phyloP scores from a whole-genome alignment of 495 filamentous ascomycete species.

The Penicilliopsis zonata region DNA sequence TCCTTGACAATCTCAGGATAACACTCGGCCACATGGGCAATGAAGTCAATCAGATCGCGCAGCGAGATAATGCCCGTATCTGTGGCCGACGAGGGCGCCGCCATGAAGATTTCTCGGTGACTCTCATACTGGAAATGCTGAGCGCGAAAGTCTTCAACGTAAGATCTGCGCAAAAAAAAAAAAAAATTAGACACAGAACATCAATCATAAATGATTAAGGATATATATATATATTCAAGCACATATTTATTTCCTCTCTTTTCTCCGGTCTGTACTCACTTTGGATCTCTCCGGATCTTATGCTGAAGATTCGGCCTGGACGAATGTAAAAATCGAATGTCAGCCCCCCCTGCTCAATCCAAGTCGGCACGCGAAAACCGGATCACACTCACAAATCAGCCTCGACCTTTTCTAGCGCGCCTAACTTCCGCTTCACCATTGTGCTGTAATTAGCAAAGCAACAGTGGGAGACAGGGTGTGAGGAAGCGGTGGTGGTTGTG shows the following conservation, averaged over 20 bases:
- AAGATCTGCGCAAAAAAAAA: slow-evolving; percentile 41
- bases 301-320: slow-evolving; percentile 70
- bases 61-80: slow-evolving; percentile 67
- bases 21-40: slow-evolving; percentile 87
- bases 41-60: slow-evolving; percentile 74
- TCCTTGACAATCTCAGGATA: slow-evolving; percentile 67
- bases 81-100: slow-evolving; percentile 63
- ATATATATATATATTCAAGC: too few species aligned
- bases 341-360: slow-evolving; percentile 6
- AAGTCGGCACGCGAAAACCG: slow-evolving; percentile 3
- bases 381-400: slow-evolving; percentile 55
- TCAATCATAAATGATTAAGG: too few species aligned
- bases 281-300: slow-evolving; percentile 76
- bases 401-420: slow-evolving; percentile 89
- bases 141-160: slow-evolving; percentile 71
- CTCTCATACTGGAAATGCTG: slow-evolving; percentile 91
- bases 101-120: slow-evolving; percentile 80
- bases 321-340: slow-evolving; percentile 7
- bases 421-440: slow-evolving; percentile 79
- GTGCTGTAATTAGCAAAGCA: slow-evolving; percentile 9
- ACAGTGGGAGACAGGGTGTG: slow-evolving; percentile 2
- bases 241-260: too few species aligned
- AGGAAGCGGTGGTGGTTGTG: slow-evolving; percentile 9
- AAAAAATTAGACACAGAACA: not conserved
- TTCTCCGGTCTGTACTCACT: slow-evolving; percentile 46